Evolutionary conservation across 2,329 filamentous ascomycete species (phyloP).

Genomic region (Coleophoma eucalyptorum): DNA sequence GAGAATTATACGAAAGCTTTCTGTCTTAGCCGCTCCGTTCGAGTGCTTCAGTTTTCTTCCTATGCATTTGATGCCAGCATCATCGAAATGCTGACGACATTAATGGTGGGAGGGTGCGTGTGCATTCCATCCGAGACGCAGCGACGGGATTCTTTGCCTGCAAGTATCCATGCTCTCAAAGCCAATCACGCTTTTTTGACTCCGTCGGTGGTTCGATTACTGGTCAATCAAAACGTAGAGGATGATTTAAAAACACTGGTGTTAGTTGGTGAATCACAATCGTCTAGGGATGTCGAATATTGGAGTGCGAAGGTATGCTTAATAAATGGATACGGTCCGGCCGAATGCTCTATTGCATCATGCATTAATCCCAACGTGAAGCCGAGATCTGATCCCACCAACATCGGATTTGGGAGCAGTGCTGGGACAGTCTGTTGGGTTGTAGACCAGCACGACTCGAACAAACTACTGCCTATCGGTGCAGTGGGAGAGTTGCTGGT

Average conservation of each 20-base stretch:
- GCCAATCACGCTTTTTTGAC: constrained; percentile 22
- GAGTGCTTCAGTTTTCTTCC: too few species aligned
- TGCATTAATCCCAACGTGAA: background rate
- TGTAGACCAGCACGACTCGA: constrained; percentile 13
- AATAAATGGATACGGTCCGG: constrained; percentile 38
- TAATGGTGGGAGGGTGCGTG: too few species aligned
- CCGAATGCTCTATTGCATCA: constrained; percentile 8
- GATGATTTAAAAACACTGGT: constrained; percentile 15
- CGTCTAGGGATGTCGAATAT: constrained; percentile 30
- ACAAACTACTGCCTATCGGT: constrained; percentile 17
- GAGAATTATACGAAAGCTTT: too few species aligned
- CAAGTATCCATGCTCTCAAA: constrained; percentile 3
- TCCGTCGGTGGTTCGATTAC: constrained; percentile 24
- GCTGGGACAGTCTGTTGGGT: constrained; percentile 32
- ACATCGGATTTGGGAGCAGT: constrained; percentile 14
- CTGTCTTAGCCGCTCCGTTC: too few species aligned
- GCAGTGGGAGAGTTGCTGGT: constrained; percentile 23
- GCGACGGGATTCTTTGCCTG: too few species aligned
- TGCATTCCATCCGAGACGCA: too few species aligned
- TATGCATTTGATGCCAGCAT: too few species aligned
- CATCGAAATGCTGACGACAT: too few species aligned
- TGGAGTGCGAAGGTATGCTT: constrained; percentile 35
- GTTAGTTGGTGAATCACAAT: constrained; percentile 24
- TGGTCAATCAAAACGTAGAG: constrained; percentile 8
- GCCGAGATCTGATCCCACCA: too few species aligned